Evolutionary conservation across 148 eudicot species (phyloP), one percentile per base, ranked within the genome.

Genomic region (Simmondsia chinensis): DNA sequence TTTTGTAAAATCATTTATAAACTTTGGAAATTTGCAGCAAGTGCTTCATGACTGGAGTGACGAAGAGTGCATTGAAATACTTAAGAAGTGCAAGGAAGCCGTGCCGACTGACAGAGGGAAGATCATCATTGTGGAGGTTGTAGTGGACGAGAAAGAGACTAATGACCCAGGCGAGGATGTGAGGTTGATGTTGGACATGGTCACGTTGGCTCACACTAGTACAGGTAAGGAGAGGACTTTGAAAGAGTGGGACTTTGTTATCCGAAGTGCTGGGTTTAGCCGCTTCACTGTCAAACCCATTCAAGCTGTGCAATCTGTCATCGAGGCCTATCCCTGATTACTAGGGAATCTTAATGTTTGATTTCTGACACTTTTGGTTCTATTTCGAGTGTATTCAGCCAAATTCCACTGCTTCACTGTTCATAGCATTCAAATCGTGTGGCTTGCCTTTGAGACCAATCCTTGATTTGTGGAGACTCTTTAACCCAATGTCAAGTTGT

Each of bases 11-110:
- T 13, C 28, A 22, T 47, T 0, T n/a, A 2, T 33, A 2, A 4
- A 1, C 21, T 1, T 15, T 35, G 18, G 6, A 18, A 24, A 40
- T 17, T 2, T 59, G 23, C 17, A 73, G 76, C 65, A 68, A 76
- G 83, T 86, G 23, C 30, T 86, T 34, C 96, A 86, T 19, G 96
- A 86, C 12, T 86, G 96, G 96, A 76, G 67, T 1, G 88, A 84
- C 35, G 79, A 80, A 0, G 79, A 80, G 46, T 84, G 94, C 73
- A 69, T 84, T 28, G 14, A 59, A 0, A 72, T 77, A 8, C 38
- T 84, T 30, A 72, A 42, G 37, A 69, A 64, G 0, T 80, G 88
- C 40, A 63, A 41, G 46, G 73, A 84, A 24, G 84, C 85, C 5
- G 69, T 80, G 40, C 49, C 72, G 4, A 26, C 57, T 4, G 70